Evolutionary conservation across 2,329 filamentous ascomycete species (phyloP), one percentile per base, ranked within the genome.

Genomic region (Emergomyces orientalis): DNA sequence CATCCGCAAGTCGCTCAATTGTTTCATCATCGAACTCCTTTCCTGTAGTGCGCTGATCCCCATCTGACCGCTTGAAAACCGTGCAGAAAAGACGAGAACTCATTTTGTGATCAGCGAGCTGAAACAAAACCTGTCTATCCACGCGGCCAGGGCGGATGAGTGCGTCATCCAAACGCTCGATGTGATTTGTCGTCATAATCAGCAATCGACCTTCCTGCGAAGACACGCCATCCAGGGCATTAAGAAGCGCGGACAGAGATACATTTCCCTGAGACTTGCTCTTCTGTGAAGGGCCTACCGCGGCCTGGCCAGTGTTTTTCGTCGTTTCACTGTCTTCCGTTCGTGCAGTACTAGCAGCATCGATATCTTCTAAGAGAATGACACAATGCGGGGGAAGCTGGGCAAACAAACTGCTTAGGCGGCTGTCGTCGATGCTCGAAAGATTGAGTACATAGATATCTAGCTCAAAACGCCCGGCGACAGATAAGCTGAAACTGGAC

Each of bases 81-180:
- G 62, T 65, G 39, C 63, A 59, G 66, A 73, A 70, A 62, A 73
- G 69, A 63, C 70, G 66, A 64, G 65, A 65, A 41, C 68, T 70
- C 62, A 72, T 71, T 43, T 63, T 66, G 61, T 68, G 62, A 62
- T 66, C 64, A 32, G 71, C 64, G 58, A 71, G 64, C 61, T 65
- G 66, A 73, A 91, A 89, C 14, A 78, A 78, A 1, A 91, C 83
- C 68, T 88, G 84, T 49, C 88, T 78, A 66, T 92, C 89, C 3
- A 91, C 85, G 1, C 88, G 80, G 0, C 88, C 88, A 0, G 89
- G 88, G 0, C 89, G 81, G 58, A 91, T 86, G 6, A 94, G 80
- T 0, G 88, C 89, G 54, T 79, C 74, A 68, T 90, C 86, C 0
- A 90, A 80, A 60, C 83, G 81, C 58, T 89, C 85, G 0, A 82